These are phyloP conservation scores for Umbelopsis sp. DNA, from an alignment of 192 early-diverging fungal genomes.

Conservation along the genomic window DNA sequence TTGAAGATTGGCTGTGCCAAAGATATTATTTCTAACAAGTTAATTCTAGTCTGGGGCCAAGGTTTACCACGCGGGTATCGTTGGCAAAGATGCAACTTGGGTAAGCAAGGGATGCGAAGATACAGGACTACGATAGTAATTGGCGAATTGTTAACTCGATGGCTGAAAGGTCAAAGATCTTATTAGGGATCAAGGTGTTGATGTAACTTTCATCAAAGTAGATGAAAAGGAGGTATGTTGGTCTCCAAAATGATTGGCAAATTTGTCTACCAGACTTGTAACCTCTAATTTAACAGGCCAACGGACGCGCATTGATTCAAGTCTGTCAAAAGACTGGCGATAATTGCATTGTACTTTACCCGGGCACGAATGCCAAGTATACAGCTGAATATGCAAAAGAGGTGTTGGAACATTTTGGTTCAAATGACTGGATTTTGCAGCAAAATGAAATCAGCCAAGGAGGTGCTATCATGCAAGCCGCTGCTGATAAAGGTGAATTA, in stretches of 20 bases:
- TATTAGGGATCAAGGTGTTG: slow-evolving; percentile 65
- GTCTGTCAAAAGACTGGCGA: slow-evolving; percentile 69
- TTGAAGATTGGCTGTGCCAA: background rate
- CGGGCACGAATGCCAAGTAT: slow-evolving; percentile 74
- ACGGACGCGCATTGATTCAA: slow-evolving; percentile 89
- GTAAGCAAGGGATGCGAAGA: slow-evolving; percentile 24
- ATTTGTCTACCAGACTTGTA: background rate
- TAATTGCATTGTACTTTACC: slow-evolving; percentile 86
- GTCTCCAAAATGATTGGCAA: too few species aligned
- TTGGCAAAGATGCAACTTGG: slow-evolving; percentile 85
- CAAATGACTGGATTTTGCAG: slow-evolving; percentile 78
- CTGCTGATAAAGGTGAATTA: slow-evolving; percentile 48
- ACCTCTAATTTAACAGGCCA: slow-evolving; percentile 42
- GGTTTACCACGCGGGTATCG: slow-evolving; percentile 75
- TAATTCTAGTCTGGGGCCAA: slow-evolving; percentile 57
- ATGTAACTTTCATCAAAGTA: slow-evolving; percentile 61
- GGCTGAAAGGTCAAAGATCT: slow-evolving; percentile 38
- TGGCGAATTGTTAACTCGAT: background rate
- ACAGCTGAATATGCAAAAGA: slow-evolving; percentile 48
- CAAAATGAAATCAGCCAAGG: slow-evolving; percentile 87
- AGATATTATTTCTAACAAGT: background rate
- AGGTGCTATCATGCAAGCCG: slow-evolving; percentile 62
- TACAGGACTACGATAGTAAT: background rate
- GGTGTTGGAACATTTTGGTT: slow-evolving; percentile 56
- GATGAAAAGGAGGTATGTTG: slow-evolving; percentile 49